Percentiles rank a stretch among this genome's conserved stretches.
Conservation (phyloP, 345 rosid genomes). For the Rhizophora apiculata region DNA sequence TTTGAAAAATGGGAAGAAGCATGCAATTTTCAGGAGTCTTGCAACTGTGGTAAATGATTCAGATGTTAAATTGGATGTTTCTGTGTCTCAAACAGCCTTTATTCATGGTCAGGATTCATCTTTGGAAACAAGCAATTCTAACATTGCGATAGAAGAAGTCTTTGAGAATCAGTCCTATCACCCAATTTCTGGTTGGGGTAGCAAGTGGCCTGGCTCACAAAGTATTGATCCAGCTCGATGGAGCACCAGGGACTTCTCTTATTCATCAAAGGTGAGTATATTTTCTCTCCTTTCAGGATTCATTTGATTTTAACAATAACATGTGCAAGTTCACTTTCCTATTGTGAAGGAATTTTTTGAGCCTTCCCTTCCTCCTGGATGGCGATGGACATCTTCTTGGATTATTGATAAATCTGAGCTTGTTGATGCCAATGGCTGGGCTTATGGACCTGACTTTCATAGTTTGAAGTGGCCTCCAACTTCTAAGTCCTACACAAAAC, state of each 20-base stretch:
- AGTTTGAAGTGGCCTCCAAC: constrained; percentile 54
- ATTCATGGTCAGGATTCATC: constrained; percentile 32
- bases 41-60: constrained; percentile 82
- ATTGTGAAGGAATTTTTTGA: constrained; percentile 50
- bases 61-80: constrained; percentile 71
- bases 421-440: constrained; percentile 63
- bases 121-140: constrained; percentile 39
- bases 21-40: constrained; percentile 82
- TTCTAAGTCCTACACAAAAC: constrained; percentile 30
- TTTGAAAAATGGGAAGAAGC: constrained; percentile 92
- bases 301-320: background rate
- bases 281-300: constrained; percentile 1
- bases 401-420: constrained; percentile 46
- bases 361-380: constrained; percentile 52
- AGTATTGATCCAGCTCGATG: constrained; percentile 43
- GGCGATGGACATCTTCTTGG: constrained; percentile 66
- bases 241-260: constrained; percentile 59
- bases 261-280: constrained; percentile 48
- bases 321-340: constrained; percentile 1
- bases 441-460: constrained; percentile 54
- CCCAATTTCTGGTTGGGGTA: constrained; percentile 49
- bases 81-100: constrained; percentile 39
- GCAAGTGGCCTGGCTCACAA: constrained; percentile 37
- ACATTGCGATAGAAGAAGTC: constrained; percentile 46
- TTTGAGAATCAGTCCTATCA: constrained; percentile 55